Evolutionary conservation across 306 rosid species (phyloP), one percentile per base, ranked within the genome.

Genomic region (Vicia villosa): DNA sequence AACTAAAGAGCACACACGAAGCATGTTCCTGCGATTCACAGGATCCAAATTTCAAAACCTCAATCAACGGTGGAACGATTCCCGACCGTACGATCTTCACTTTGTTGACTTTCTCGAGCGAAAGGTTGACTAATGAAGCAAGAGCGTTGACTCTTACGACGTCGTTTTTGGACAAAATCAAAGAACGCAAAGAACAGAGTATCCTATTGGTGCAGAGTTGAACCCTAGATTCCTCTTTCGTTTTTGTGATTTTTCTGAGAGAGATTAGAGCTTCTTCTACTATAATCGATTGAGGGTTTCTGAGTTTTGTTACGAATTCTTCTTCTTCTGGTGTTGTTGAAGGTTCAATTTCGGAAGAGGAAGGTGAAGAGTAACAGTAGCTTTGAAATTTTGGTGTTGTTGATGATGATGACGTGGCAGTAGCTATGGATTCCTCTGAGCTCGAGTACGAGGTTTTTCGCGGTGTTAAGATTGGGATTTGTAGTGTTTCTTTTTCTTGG

Each of bases 41-140:
- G 14, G 83, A 80, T 73, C 99, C 99, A 0, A 74, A 64, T 69
- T 77, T 94, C 45, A 94, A 47, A 5, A 78, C 89, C 24, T 87
- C 88, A 7, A 94, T 79, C 83, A 94, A 58, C 13, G 84, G 91
- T 1, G 97, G 99, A 42, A 91, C 87, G 6, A 94, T 68, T 45
- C 99, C 99, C 7, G 97, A 88, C 69, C 99, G 92, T 20, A 94
- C 86, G 78, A 94, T 94, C 84, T 82, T 94, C 16, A 86, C 85
- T 72, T 89, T 94, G 82, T 91, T 94, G 21, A 54, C 6, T 22
- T 77, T 80, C 67, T 89, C 91, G 41, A 94, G 30, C 0, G 99
- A 91, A 0, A 94, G 83, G 32, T 94, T 94, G 51, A 94, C 97
- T 66, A 91, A 12, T 0, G 91, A 88, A 1, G 97, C 96, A 5